These are phyloP conservation scores for Diplodia mutila DNA, from an alignment of 2,329 filamentous ascomycete species.

Conservation along the genomic window DNA sequence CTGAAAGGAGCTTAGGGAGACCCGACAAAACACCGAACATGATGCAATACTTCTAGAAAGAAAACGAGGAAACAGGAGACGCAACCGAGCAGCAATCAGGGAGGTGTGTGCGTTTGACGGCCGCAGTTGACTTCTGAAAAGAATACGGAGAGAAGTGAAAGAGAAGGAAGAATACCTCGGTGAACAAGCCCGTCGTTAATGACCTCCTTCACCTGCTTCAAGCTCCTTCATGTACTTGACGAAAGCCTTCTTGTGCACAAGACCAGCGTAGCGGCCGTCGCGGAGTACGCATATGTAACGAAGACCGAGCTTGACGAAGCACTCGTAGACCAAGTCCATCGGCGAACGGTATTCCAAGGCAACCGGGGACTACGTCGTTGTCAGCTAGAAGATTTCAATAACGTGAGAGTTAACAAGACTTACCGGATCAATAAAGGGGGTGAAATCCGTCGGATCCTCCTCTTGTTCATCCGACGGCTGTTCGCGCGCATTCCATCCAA, in stretches of 20 bases:
- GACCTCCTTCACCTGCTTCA: constrained; percentile 55
- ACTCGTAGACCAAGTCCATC: constrained; percentile 95
- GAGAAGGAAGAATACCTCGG: not conserved
- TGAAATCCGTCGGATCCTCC: constrained; percentile 79
- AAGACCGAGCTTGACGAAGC: constrained; percentile 90
- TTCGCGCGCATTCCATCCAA: constrained; percentile 49
- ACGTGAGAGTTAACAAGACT: constrained; percentile 35
- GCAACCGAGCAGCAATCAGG: not conserved
- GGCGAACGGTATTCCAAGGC: constrained; percentile 85
- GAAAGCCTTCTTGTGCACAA: constrained; percentile 97
- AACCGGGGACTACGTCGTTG: constrained; percentile 68
- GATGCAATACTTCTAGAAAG: not conserved
- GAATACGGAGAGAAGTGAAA: not conserved
- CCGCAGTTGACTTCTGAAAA: not conserved
- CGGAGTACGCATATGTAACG: constrained; percentile 88
- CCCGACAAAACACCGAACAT: not conserved
- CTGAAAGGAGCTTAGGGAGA: not conserved
- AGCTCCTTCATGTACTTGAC: constrained; percentile 90
- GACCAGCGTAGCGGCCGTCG: constrained; percentile 82
- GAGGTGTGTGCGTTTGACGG: not conserved
- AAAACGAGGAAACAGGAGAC: not conserved
- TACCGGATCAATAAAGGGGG: constrained; percentile 85
- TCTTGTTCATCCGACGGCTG: constrained; percentile 59
- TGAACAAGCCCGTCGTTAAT: not conserved
- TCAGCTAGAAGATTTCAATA: constrained; percentile 25